phyloP scores from a whole-genome alignment of 2,329 filamentous ascomycete genomes.

The Ascochyta clinopodiicola region DNA sequence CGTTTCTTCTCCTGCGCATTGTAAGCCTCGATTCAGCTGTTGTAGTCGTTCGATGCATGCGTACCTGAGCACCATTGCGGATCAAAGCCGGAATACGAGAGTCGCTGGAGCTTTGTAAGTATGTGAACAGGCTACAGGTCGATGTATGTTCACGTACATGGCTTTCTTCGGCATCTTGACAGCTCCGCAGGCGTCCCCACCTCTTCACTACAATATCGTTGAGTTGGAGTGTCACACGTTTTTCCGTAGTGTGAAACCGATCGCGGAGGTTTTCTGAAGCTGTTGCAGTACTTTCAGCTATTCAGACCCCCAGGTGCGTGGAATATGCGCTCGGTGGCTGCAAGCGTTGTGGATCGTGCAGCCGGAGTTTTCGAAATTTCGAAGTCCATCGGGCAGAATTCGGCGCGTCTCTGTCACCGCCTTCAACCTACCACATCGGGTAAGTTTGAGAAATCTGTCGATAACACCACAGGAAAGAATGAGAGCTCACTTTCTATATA shows the following conservation, averaged over 20 bases:
- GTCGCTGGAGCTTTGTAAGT: conserved; percentile 37
- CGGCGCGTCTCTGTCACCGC: conserved; percentile 7
- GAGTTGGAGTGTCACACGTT: not conserved
- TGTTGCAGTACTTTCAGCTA: not conserved
- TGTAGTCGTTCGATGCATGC: not conserved
- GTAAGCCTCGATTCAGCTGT: conserved; percentile 16
- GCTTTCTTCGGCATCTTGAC: conserved; percentile 49
- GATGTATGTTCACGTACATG: conserved; percentile 33
- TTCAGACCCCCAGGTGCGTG: conserved; percentile 8
- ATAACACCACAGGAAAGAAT: not conserved
- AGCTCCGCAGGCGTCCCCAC: conserved; percentile 42
- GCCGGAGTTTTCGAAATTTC: conserved; percentile 25
- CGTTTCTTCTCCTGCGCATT: conserved; percentile 80
- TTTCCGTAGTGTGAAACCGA: not conserved
- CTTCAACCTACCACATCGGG: not conserved
- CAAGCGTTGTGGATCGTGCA: conserved; percentile 18
- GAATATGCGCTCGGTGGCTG: conserved; percentile 11
- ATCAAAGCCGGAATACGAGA: conserved; percentile 51
- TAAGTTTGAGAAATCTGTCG: not conserved
- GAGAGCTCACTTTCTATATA: no score
- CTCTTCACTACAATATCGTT: conserved; percentile 20
- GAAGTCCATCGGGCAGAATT: conserved; percentile 5
- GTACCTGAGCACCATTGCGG: conserved; percentile 49
- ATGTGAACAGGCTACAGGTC: not conserved
- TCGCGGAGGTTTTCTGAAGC: conserved; percentile 12